A percentile compares a stretch with the other conserved stretches of the same genome.
phyloP scores from a whole-genome alignment of 805 yeast species.

The Yarrowia sp. region DNA sequence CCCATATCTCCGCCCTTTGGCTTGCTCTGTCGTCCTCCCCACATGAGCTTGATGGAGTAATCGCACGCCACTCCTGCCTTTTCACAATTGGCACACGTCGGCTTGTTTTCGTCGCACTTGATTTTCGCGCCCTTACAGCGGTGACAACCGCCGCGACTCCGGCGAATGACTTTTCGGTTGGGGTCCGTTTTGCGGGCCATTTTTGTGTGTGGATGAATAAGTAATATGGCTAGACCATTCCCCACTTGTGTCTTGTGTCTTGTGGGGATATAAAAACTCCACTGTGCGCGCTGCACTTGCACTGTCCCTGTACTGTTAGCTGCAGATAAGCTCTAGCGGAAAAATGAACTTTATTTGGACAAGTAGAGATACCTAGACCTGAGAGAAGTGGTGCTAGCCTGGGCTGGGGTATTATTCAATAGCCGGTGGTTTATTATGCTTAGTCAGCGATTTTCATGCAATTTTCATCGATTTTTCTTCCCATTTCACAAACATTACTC shows the following conservation, averaged over 20 bases:
- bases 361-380: no score
- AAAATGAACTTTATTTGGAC: no score
- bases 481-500: neutral
- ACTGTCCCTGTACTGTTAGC: conserved; percentile 8
- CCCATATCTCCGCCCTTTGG: no score
- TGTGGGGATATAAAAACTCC: no score
- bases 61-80: conserved; percentile 53
- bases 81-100: conserved; percentile 56
- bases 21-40: conserved; percentile 70
- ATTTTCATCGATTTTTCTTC: neutral
- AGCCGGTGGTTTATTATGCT: no score
- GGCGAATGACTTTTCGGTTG: conserved; percentile 24
- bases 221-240: neutral
- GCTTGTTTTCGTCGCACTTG: conserved; percentile 70
- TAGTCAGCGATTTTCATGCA: neutral
- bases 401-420: no score
- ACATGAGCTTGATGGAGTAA: conserved; percentile 58
- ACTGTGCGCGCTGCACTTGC: neutral
- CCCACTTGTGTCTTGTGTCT: conserved; percentile 17
- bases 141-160: conserved; percentile 23
- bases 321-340: neutral
- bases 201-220: neutral
- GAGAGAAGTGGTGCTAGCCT: no score
- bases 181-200: conserved; percentile 26
- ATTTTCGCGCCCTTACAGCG: conserved; percentile 51